A percentile compares a stretch with the other conserved stretches of the same genome.
phyloP scores from a whole-genome alignment of 805 yeast genomes.

The Schwanniomyces vanrijiae region DNA sequence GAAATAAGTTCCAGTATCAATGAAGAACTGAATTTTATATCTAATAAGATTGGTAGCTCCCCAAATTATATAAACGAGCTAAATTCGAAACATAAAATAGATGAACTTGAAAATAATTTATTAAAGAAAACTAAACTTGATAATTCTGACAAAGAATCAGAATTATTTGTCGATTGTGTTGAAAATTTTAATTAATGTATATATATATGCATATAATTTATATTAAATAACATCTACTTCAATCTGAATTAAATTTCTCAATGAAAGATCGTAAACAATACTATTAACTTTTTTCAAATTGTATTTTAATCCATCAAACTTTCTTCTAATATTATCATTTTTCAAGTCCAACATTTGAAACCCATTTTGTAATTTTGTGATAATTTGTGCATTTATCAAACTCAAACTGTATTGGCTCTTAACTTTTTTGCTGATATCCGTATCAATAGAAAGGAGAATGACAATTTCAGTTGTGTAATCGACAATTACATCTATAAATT shows the following conservation, averaged over 20 bases:
- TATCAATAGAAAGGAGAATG: conserved; percentile 17
- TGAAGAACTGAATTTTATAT: not conserved
- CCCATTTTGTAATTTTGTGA: conserved; percentile 23
- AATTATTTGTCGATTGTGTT: not conserved
- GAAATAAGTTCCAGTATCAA: not conserved
- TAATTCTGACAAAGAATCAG: not conserved
- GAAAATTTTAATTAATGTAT: not conserved
- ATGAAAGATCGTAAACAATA: conserved; percentile 24
- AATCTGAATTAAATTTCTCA: conserved; percentile 14
- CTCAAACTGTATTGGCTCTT: conserved; percentile 16
- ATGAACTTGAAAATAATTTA: not conserved
- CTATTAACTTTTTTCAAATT: conserved; percentile 24
- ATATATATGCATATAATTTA: not conserved
- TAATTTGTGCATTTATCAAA: conserved; percentile 20
- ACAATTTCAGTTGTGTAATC: conserved; percentile 24
- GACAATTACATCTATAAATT: conserved; percentile 20
- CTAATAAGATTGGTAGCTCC: not conserved
- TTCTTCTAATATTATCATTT: conserved; percentile 26
- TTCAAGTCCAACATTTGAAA: conserved; percentile 29
- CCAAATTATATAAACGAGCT: not conserved
- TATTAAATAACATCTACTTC: conserved; percentile 8
- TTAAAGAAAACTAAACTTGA: not conserved
- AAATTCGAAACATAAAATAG: not conserved
- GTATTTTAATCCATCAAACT: conserved; percentile 29
- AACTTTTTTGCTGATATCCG: not conserved